Conservation (phyloP, 148 eudicot species). For the Chenopodium quinoa region DNA sequence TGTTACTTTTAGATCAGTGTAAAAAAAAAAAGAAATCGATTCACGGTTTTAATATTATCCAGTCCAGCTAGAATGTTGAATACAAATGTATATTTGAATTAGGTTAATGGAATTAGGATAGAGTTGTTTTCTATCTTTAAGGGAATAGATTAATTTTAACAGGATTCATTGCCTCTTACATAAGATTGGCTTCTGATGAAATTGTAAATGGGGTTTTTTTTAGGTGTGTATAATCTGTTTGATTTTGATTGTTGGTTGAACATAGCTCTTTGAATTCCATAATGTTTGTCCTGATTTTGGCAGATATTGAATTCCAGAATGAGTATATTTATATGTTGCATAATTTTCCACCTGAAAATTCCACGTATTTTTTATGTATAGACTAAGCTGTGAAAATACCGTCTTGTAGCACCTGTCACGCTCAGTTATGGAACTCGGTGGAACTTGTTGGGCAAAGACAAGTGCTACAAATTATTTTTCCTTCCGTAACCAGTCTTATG, state of each 20-base stretch:
- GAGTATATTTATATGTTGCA: too few species aligned
- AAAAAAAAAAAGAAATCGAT: background rate
- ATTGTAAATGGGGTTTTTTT: background rate
- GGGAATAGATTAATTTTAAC: too few species aligned
- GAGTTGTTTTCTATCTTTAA: too few species aligned
- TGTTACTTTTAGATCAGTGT: background rate
- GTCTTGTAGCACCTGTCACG: background rate
- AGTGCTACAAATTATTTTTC: background rate
- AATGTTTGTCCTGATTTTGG: background rate
- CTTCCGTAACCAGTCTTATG: background rate
- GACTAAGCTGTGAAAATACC: background rate
- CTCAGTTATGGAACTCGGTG: background rate
- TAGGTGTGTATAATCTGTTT: background rate
- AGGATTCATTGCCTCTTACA: too few species aligned
- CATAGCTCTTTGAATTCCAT: background rate
- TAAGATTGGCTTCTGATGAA: background rate
- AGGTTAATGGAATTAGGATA: too few species aligned
- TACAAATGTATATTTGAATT: too few species aligned
- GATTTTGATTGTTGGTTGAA: background rate
- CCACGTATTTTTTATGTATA: too few species aligned
- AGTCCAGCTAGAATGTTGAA: background rate
- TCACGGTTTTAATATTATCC: background rate
- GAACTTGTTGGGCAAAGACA: background rate
- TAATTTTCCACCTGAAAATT: background rate
- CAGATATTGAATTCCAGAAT: too few species aligned